Conservation (phyloP, 805 yeast genomes). For the Saccharomycopsis oosterbeekiorum region DNA sequence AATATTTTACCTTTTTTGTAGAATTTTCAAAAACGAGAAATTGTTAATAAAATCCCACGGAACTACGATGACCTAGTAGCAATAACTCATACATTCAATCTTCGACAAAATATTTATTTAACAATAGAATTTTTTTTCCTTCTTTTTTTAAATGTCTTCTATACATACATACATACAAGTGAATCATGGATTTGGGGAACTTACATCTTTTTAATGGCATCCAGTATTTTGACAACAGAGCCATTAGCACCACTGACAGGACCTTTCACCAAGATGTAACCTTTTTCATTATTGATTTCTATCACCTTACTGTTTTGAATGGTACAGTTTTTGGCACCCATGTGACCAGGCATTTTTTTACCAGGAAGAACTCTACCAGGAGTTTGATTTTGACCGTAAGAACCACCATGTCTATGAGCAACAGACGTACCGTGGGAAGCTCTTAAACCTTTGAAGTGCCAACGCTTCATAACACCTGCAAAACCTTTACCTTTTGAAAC, state of each 20-base stretch:
- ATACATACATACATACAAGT: background rate
- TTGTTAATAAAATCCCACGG: too few species aligned
- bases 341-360: conserved; percentile 95
- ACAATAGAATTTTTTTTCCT: background rate
- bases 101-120: background rate
- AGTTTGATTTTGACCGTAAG: conserved; percentile 89
- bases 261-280: conserved; percentile 78
- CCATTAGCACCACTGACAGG: conserved; percentile 86
- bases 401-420: conserved; percentile 94
- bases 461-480: conserved; percentile 96
- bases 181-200: background rate
- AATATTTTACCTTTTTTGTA: too few species aligned
- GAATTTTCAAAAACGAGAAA: too few species aligned
- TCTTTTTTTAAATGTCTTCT: background rate
- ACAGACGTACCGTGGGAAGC: conserved; percentile 95
- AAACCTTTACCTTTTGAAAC: conserved; percentile 90
- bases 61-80: too few species aligned
- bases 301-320: conserved; percentile 67
- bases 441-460: conserved; percentile 76
- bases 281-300: conserved; percentile 71
- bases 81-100: too few species aligned
- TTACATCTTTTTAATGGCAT: conserved; percentile 47
- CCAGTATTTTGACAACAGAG: conserved; percentile 61
- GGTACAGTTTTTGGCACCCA: conserved; percentile 75
- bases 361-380: conserved; percentile 97